phyloP scores from a whole-genome alignment of 305 asterid species.

The Fraxinus latifolia region DNA sequence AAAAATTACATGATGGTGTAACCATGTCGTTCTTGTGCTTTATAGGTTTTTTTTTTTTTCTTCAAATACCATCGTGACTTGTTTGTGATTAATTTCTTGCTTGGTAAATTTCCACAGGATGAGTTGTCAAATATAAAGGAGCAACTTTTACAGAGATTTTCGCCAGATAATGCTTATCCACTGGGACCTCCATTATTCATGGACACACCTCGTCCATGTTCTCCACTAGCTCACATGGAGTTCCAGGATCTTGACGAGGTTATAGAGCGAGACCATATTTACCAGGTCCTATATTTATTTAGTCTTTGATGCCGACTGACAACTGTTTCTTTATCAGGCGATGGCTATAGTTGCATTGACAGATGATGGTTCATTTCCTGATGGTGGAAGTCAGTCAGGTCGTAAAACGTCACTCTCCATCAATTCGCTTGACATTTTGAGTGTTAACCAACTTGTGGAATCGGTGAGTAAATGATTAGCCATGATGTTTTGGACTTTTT shows the following conservation, averaged over 20 bases:
- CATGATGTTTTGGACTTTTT: neutral
- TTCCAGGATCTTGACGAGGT: slow-evolving; percentile 50
- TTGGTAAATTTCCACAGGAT: slow-evolving; percentile 27
- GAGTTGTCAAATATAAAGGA: slow-evolving; percentile 36
- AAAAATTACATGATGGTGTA: neutral
- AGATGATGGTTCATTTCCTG: slow-evolving; percentile 43
- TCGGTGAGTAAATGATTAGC: slow-evolving; percentile 35
- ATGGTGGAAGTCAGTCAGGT: slow-evolving; percentile 48
- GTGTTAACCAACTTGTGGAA: slow-evolving; percentile 55
- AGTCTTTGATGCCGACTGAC: neutral
- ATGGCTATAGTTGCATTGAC: slow-evolving; percentile 29
- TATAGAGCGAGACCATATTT: slow-evolving; percentile 14
- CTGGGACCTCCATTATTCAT: slow-evolving; percentile 43
- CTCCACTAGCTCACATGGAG: slow-evolving; percentile 45
- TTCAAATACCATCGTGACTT: neutral
- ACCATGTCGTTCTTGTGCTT: neutral
- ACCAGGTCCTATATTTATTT: neutral
- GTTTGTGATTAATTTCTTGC: neutral
- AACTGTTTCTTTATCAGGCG: slow-evolving; percentile 29
- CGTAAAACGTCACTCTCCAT: slow-evolving; percentile 44
- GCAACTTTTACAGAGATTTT: slow-evolving; percentile 38
- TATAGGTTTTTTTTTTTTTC: neutral
- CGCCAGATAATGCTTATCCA: slow-evolving; percentile 46
- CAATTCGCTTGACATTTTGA: slow-evolving; percentile 43
- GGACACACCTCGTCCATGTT: slow-evolving; percentile 52